Evolutionary conservation across 441 rosid species (phyloP), one percentile per base, ranked within the genome.

Genomic region (Metrosideros polymorpha): DNA sequence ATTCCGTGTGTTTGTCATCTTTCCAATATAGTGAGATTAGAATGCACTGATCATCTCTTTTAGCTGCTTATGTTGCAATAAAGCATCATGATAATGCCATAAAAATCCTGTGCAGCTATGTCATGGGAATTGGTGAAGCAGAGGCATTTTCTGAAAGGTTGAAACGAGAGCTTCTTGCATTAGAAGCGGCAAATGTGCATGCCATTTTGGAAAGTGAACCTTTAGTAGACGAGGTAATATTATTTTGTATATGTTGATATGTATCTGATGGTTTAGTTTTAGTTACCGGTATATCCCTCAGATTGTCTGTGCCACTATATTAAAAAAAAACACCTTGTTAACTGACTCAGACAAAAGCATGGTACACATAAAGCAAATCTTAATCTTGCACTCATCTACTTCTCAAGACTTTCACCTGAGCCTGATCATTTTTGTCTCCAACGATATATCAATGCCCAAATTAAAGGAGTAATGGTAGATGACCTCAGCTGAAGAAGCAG

Each of bases 141-240:
- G 99, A 96, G 92, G 99, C 96, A 83, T 98, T 97, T 92, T 98
- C 99, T 87, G 99, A 98, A 93, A 94, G 99, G 91, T 92, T 98
- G 91, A 98, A 94, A 94, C 95, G 99, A 85, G 99, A 98, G 92
- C 97, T 97, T 91, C 99, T 91, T 85, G 99, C 99, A 39, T 92
- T 98, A 85, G 99, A 98, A 93, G 99, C 99, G 25, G 99, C 99
- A 86, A 98, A 98, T 88, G 99, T 98, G 86, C 99, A 98, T 92
- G 99, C 99, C 89, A 95, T 98, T 90, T 89, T 97, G 93, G 99
- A 98, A 93, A 98, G 93, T 91, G 98, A 96, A 93, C 99, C 99
- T 54, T 86, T 98, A 90, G 92, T 98, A 90, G 99, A 98, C 13
- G 98, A 96, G 96, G 99, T 98, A 87, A 43, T 87, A 19, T 84